Base-by-base conservation (phyloP, 148 eudicot species). In the Hydrangea macrophylla region DNA sequence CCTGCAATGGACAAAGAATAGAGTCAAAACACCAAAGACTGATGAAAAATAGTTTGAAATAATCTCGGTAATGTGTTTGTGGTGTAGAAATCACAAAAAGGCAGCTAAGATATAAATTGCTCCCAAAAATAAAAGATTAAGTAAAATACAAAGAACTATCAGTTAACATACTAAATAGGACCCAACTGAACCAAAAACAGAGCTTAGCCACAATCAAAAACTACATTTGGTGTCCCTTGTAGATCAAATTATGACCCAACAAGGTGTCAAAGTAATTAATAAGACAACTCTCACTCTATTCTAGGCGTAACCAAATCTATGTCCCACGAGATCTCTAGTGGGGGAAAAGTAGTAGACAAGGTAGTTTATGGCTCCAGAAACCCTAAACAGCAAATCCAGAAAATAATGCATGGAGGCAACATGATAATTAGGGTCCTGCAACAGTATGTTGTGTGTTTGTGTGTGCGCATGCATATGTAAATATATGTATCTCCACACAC, bases 1-100 rank as follows among this genome's bases (percentile, higher is more conserved):
- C 82, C 91, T 90, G 81, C 54, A 42, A 51, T 37, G 61, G 76
- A n/a, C 31, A 65, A 72, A 55, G 22, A 59, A 15, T 17, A 11
- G 2, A 55, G 45, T 37, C 31, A 24, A 17, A 18, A 20, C 25
- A 37, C 8, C 33, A 45, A 44, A 2, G 22, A 31, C 23, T 24
- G 40, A 56, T 39, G 36, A 56, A 35, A 68, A 35, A 10, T 32
- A 67, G 58, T 39, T 18, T 22, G 7, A 25, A 40, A 42, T 42
- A 33, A n/a, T 18, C 11, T 25, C 9, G 39, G 36, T 6, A 40
- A 39, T 0, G 4, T 18, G 13, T 44, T 64, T 18, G 3, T 39
- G 9, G 13, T 53, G 3, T 31, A 65, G 26, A 59, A 48, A 33
- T 11, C 69, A 48, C 10, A 27, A 12, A 12, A 51, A 45, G 68